Evolutionary conservation across 2,329 filamentous ascomycete genomes (phyloP).

Genomic region (Diaporthe humulicola): DNA sequence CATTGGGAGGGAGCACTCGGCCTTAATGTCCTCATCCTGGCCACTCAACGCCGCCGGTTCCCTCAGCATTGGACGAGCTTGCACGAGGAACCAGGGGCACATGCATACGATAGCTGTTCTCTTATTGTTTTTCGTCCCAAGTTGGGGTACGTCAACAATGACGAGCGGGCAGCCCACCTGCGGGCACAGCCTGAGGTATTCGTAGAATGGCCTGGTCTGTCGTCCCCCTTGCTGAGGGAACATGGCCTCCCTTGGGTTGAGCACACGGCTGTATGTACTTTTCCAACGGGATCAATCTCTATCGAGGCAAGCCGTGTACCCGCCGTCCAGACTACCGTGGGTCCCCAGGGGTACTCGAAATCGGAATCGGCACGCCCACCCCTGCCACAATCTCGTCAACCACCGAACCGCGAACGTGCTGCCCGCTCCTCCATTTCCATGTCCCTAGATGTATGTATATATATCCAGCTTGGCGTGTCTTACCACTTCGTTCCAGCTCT

Average conservation of each 20-base stretch:
- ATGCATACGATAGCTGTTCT: neutral
- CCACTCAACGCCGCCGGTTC: conserved; percentile 17
- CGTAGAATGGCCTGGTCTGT: neutral
- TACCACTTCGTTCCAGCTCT: neutral
- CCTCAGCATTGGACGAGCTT: conserved; percentile 2
- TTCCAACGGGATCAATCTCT: neutral
- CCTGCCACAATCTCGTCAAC: conserved; percentile 28
- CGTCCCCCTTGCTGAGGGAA: neutral
- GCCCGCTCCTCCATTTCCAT: neutral
- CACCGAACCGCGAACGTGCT: neutral
- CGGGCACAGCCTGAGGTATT: neutral
- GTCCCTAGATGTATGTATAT: neutral
- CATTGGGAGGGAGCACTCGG: neutral
- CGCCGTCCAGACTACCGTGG: conserved; percentile 13
- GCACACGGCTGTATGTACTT: neutral
- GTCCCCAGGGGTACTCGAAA: conserved; percentile 22
- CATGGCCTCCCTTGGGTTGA: neutral
- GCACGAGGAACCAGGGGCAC: neutral
- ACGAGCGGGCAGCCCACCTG: neutral
- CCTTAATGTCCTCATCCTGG: neutral
- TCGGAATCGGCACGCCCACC: conserved; percentile 25
- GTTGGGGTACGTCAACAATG: conserved; percentile 24
- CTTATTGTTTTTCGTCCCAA: conserved; percentile 18
- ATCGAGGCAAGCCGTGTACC: conserved; percentile 11
- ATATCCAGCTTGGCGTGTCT: conserved; percentile 2